Evolutionary conservation across 2,329 filamentous ascomycete genomes (phyloP).

Genomic region (Epichloe sp.): DNA sequence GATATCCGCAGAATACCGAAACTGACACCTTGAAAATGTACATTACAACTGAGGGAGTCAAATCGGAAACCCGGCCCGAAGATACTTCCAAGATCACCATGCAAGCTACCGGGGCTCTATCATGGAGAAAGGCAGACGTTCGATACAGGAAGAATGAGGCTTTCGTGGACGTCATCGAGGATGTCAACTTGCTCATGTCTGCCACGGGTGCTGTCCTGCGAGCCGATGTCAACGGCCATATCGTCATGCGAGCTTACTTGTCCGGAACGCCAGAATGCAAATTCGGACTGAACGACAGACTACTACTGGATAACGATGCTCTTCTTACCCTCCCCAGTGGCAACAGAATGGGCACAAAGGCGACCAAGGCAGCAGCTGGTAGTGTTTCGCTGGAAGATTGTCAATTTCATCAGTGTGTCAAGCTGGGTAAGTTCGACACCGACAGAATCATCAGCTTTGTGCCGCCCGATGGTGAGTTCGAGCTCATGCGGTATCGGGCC

Average conservation of each 20-base stretch:
- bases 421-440: slow-evolving; percentile 90
- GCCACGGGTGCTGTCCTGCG: slow-evolving; percentile 88
- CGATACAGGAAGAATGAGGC: slow-evolving; percentile 99
- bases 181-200: slow-evolving; percentile 98
- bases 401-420: slow-evolving; percentile 98
- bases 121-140: slow-evolving; percentile 93
- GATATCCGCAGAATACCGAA: slow-evolving; percentile 97
- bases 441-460: slow-evolving; percentile 96
- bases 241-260: slow-evolving; percentile 96
- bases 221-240: slow-evolving; percentile 93
- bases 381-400: slow-evolving; percentile 95
- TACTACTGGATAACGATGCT: slow-evolving; percentile 72
- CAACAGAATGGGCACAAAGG: slow-evolving; percentile 69
- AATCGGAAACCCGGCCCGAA: slow-evolving; percentile 72
- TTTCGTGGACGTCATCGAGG: slow-evolving; percentile 98
- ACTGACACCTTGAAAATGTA: slow-evolving; percentile 99
- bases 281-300: slow-evolving; percentile 90
- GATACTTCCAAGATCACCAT: slow-evolving; percentile 98
- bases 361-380: slow-evolving; percentile 87
- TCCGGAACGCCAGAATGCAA: slow-evolving; percentile 97
- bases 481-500: slow-evolving; percentile 95
- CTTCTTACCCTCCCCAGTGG: slow-evolving; percentile 55
- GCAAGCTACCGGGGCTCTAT: slow-evolving; percentile 94
- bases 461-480: slow-evolving; percentile 93
- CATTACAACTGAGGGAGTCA: slow-evolving; percentile 97